A percentile compares a stretch with the other conserved stretches of the same genome.
Conservation (phyloP, 2,329 filamentous ascomycete genomes). For the Pseudopyricularia cyperi region DNA sequence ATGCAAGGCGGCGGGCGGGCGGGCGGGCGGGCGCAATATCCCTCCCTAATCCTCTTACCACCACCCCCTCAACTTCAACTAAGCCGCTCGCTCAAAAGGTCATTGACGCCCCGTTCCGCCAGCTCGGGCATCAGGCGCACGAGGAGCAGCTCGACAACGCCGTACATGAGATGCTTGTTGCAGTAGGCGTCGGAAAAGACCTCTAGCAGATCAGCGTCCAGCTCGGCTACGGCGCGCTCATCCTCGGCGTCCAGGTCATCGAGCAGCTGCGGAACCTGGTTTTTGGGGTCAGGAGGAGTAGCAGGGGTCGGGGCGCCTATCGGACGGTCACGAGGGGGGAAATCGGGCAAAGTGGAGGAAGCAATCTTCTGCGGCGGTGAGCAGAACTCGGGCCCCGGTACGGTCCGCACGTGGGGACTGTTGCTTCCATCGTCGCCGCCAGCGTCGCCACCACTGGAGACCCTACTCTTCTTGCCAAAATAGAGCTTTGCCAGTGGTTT, state of each 20-base stretch:
- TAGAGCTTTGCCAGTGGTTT: conserved; percentile 33
- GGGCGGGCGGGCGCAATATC: too few species aligned
- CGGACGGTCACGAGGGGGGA: neutral
- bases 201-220: conserved; percentile 54
- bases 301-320: conserved; percentile 1
- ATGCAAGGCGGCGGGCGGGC: conserved; percentile 19
- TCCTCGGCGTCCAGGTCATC: conserved; percentile 19
- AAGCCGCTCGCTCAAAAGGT: conserved; percentile 63
- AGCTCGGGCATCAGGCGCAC: conserved; percentile 76
- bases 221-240: conserved; percentile 38
- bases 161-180: conserved; percentile 85
- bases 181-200: conserved; percentile 73
- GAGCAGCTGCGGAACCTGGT: neutral
- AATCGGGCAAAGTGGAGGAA: neutral
- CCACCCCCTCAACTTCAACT: conserved; percentile 11
- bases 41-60: too few species aligned
- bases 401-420: conserved; percentile 1
- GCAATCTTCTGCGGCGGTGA: neutral
- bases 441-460: neutral
- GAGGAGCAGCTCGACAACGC: conserved; percentile 69
- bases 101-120: conserved; percentile 53
- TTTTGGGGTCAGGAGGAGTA: conserved; percentile 4
- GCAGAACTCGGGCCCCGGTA: neutral
- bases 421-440: neutral
- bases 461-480: conserved; percentile 20